A percentile compares a stretch with the other conserved stretches of the same genome.
phyloP scores from a whole-genome alignment of 2,329 filamentous ascomycete genomes.

The Botryotinia convoluta region DNA sequence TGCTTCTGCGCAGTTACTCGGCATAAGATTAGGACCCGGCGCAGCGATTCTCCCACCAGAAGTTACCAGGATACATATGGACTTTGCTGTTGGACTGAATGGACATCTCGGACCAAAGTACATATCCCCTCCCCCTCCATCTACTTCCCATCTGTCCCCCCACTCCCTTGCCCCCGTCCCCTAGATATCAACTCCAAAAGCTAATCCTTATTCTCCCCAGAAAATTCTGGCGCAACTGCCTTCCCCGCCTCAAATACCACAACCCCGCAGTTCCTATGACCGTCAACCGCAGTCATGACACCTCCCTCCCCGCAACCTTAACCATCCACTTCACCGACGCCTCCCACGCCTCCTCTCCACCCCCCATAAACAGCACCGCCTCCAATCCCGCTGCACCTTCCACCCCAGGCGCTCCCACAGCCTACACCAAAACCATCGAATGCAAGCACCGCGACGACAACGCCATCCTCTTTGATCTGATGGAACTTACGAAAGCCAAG shows the following conservation, averaged over 20 bases:
- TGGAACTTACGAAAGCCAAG: conserved; percentile 60
- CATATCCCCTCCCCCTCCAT: conserved; percentile 26
- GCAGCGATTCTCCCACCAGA: conserved; percentile 76
- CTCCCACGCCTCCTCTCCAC: conserved; percentile 19
- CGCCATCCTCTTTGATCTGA: conserved; percentile 61
- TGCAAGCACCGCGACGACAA: conserved; percentile 62
- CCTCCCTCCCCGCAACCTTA: conserved; percentile 57
- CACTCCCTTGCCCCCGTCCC: conserved; percentile 5
- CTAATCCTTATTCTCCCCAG: conserved; percentile 45
- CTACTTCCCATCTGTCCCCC: not conserved
- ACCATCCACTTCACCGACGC: conserved; percentile 59
- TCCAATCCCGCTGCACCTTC: conserved; percentile 37
- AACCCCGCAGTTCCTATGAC: conserved; percentile 85
- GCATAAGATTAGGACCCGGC: conserved; percentile 76
- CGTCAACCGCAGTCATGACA: conserved; percentile 64
- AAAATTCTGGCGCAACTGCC: conserved; percentile 82
- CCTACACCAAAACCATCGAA: conserved; percentile 49
- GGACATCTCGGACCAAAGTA: conserved; percentile 75
- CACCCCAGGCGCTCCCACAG: conserved; percentile 28
- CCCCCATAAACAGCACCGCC: conserved; percentile 42
- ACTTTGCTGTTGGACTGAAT: conserved; percentile 61
- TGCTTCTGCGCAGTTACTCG: conserved; percentile 57
- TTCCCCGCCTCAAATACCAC: conserved; percentile 89
- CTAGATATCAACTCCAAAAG: conserved; percentile 23
- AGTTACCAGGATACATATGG: conserved; percentile 71